Base-by-base conservation (phyloP, 805 yeast genomes). In the Debaryomyces castellii region DNA sequence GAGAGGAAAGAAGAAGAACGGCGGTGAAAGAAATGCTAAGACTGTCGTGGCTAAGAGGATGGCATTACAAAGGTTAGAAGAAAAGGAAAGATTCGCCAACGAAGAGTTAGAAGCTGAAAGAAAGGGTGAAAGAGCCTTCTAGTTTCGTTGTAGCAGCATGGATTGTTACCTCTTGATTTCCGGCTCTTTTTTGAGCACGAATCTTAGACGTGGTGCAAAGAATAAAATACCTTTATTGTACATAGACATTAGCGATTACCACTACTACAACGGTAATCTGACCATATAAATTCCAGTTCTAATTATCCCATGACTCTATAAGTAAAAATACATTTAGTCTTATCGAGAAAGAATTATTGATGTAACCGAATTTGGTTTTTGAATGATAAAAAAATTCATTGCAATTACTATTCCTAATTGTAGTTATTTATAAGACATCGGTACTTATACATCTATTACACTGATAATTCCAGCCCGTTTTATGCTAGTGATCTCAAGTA, bases 11-110 rank as follows among this genome's bases (percentile, higher is more conserved):
- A 89, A 89, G 75, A 76, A 78, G 55, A 73, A 72, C 56, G 97
- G 97, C 21, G 96, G 97, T 59, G 97, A 90, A 67, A 80, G 96
- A 63, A 85, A 82, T 57, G 78, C 85, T 49, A 81, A 77, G 57
- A 59, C 67, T 12, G 74, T 73, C 17, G 52, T 61, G 50, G 77
- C 77, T 23, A 85, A 83, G 59, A 77, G 76, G 53, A 68, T 74
- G 14, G 92, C 96, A 8, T 78, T 78, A 51, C 63, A 79, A 66
- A 66, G 77, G 44, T 76, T 82, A 44, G 80, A 80, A 53, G 79
- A 81, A 51, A 71, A 76, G 56, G 81, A 72, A 54, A 52, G 50
- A 38, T 65, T 62, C 55, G 63, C 64, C 45, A 57, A 62, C 40
- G 60, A 63, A 46, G 73, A 69, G 51, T 58, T 66, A 53, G 75